Evolutionary conservation across 2,329 filamentous ascomycete genomes (phyloP), one percentile per base, ranked within the genome.

Genomic region (Stachybotrys chlorohalonatus): DNA sequence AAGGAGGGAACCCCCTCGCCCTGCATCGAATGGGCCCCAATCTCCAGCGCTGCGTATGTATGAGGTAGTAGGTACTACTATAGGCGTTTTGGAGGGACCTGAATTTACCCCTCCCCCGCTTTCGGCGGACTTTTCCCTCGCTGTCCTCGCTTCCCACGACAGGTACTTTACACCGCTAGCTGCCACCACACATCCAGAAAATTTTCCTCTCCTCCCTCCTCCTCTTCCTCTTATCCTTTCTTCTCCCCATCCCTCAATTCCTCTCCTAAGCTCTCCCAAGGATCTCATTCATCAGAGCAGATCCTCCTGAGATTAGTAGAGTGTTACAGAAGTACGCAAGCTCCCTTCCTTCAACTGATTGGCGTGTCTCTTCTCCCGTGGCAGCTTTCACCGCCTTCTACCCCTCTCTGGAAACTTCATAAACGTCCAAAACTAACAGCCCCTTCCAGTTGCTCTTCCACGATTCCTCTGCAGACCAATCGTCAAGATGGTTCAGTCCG

Each of bases 401-500:
- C 31, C 49, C 24, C 24, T 50, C 48, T 50, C 46, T 16, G 46
- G 9, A 8, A n/a, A 16, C 46, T 13, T 24, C 11, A 45, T 45
- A 45, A 11, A 45, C 39, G 39, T 24, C 13, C 36, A 42, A 13
- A 47, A 47, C 46, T 47, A 16, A 47, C 46, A 24, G 7, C n/a
- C 46, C 7, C 6, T n/a, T n/a, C 15, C n/a, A 47, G 15, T 16
- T 24, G 7, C 17, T n/a, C 9, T 47, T 24, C 16, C 46, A 52
- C 24, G 15, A 56, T 59, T 59, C 17, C 58, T 58, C 56, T 60
- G 49, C 59, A 58, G 61, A 62, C 58, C 59, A 66, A 69, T 68
- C 68, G 65, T 61, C 72, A 81, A 72, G 59, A 84, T 84, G 81
- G 81, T 84, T 73, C 78, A 83, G 70, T 84, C 81, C 63, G 79